phyloP scores from a whole-genome alignment of 2,329 filamentous ascomycete genomes.

The Alternaria angustiovoidea region DNA sequence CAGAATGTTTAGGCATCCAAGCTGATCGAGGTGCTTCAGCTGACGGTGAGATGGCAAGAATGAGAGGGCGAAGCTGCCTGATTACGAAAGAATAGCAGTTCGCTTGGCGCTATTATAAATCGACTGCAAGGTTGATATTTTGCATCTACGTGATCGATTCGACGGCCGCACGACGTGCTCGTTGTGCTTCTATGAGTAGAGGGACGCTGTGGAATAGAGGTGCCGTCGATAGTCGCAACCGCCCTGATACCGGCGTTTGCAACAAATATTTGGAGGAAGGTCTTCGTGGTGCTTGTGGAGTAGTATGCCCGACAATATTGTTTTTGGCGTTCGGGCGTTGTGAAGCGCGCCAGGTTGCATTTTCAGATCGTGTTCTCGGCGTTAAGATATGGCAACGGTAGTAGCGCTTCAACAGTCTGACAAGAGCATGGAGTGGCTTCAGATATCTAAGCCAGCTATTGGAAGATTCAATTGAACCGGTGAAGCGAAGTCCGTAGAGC shows the following conservation, averaged over 20 bases:
- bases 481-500: constrained; percentile 6
- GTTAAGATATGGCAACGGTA: neutral
- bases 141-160: neutral
- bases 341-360: neutral
- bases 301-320: neutral
- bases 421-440: neutral
- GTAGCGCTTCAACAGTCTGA: neutral
- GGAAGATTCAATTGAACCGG: neutral
- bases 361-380: neutral
- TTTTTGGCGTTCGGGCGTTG: neutral
- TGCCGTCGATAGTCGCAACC: neutral
- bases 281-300: neutral
- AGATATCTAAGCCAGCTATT: neutral
- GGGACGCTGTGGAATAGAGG: neutral
- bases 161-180: neutral
- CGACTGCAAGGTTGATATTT: neutral
- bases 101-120: neutral
- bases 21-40: neutral
- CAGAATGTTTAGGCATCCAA: neutral
- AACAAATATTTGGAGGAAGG: fast-evolving
- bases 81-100: neutral
- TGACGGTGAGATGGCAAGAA: neutral
- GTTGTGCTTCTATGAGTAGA: neutral
- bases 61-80: neutral
- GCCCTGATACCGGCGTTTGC: neutral